These are phyloP conservation scores for Fraxinus latifolia DNA, from an alignment of 305 asterid genomes.

Conservation along the genomic window DNA sequence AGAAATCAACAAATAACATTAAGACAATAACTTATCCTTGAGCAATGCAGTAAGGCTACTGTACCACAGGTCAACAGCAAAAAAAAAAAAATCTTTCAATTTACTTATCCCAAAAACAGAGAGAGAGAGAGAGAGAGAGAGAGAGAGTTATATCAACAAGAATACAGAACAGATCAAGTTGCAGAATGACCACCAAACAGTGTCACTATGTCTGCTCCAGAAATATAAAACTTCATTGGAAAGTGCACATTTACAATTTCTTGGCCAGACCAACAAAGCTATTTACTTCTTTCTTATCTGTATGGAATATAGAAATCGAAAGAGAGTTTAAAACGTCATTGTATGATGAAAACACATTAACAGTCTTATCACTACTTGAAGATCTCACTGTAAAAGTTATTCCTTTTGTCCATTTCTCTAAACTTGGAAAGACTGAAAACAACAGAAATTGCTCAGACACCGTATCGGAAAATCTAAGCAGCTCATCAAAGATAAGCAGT, in stretches of 20 bases:
- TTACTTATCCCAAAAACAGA: not conserved
- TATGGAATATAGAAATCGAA: not conserved
- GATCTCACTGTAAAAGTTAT: not conserved
- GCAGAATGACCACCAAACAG: slow-evolving; percentile 6
- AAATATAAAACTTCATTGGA: not conserved
- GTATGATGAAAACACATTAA: not conserved
- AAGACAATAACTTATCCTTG: slow-evolving; percentile 14
- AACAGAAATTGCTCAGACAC: not conserved
- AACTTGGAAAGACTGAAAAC: not conserved
- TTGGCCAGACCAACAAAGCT: not conserved
- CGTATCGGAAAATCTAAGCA: not conserved
- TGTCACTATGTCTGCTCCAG: not conserved
- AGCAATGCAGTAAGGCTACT: slow-evolving; percentile 13
- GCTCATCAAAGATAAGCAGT: not conserved
- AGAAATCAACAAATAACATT: slow-evolving; percentile 27
- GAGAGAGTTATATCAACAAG: not conserved
- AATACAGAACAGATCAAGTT: slow-evolving; percentile 4
- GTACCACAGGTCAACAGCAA: not conserved
- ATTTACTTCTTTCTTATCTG: not conserved
- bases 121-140: not conserved
- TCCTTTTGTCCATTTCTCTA: not conserved
- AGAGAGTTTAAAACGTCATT: not conserved
- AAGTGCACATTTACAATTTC: not conserved
- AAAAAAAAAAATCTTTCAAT: not conserved
- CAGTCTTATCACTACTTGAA: not conserved